Evolutionary conservation across 371 early-diverging fungal species (phyloP).

Genomic region (Rhizopus sp.): DNA sequence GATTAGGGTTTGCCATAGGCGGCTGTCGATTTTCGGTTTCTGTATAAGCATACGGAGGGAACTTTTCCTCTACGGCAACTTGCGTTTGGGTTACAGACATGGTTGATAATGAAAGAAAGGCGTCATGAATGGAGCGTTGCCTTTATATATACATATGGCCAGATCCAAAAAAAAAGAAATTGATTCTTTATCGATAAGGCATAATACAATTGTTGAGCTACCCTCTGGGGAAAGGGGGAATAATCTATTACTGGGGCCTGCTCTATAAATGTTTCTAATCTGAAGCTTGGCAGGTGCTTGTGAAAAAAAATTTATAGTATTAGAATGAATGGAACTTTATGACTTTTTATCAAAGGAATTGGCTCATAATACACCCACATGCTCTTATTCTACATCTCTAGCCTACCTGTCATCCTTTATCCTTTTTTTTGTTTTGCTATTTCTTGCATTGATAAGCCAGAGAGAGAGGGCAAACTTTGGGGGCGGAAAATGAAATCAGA

Average conservation of each 20-base stretch:
- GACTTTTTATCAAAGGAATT: background rate
- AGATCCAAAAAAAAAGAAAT: background rate
- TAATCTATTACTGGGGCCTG: background rate
- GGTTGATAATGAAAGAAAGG: background rate
- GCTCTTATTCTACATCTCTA: background rate
- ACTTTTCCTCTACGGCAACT: slow-evolving; percentile 2
- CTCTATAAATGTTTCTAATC: background rate
- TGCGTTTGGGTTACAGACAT: slow-evolving; percentile 7
- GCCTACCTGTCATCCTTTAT: background rate
- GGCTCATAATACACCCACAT: background rate
- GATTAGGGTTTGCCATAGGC: slow-evolving; percentile 30
- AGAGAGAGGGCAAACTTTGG: slow-evolving; percentile 1
- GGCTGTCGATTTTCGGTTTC: slow-evolving; percentile 42
- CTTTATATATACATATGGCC: background rate
- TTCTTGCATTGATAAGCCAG: background rate
- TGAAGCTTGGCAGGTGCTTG: too few relatives aligned
- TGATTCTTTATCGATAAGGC: background rate
- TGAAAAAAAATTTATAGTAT: too few relatives aligned
- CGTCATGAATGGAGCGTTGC: background rate
- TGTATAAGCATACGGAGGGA: slow-evolving; percentile 40
- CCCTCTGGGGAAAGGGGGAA: background rate
- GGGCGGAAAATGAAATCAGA: slow-evolving; percentile 1
- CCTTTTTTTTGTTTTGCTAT: background rate
- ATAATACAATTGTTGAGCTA: slow-evolving; percentile 1
- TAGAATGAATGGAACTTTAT: too few relatives aligned